These are phyloP conservation scores for Vitis labrusca DNA, from an alignment of 164 flowering plant genomes.

Conservation along the genomic window DNA sequence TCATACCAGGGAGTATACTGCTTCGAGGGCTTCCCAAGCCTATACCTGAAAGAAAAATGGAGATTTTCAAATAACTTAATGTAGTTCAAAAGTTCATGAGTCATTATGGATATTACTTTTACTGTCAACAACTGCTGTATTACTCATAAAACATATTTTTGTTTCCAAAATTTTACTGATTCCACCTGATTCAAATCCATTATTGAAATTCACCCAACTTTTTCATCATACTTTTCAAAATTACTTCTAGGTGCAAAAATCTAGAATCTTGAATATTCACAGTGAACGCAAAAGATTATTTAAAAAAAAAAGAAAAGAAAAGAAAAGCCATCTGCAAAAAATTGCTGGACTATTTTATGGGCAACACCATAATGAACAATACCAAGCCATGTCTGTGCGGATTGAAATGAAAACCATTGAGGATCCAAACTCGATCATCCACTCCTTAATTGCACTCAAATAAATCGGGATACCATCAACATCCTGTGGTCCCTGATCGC, in stretches of 20 bases:
- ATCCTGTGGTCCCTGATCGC: constrained; percentile 38
- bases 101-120: not conserved
- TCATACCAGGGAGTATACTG: constrained; percentile 92
- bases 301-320: too few species aligned
- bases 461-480: constrained; percentile 77
- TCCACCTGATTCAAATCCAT: not conserved
- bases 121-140: not conserved
- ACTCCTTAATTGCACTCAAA: constrained; percentile 90
- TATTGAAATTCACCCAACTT: not conserved
- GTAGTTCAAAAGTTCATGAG: too few species aligned
- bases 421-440: constrained; percentile 93
- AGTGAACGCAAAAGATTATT: not conserved
- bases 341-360: not conserved
- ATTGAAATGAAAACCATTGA: constrained; percentile 73
- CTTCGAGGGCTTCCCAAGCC: constrained; percentile 94
- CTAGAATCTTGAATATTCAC: not conserved
- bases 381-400: constrained; percentile 94
- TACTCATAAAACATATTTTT: not conserved
- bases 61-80: not conserved
- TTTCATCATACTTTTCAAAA: not conserved
- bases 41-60: constrained; percentile 56
- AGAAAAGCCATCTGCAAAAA: not conserved
- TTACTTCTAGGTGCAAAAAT: not conserved
- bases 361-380: constrained; percentile 11
- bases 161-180: too few species aligned